Evolutionary conservation across 768 basidiomycete genomes (phyloP).

Genomic region (Lactifluus piperatus): DNA sequence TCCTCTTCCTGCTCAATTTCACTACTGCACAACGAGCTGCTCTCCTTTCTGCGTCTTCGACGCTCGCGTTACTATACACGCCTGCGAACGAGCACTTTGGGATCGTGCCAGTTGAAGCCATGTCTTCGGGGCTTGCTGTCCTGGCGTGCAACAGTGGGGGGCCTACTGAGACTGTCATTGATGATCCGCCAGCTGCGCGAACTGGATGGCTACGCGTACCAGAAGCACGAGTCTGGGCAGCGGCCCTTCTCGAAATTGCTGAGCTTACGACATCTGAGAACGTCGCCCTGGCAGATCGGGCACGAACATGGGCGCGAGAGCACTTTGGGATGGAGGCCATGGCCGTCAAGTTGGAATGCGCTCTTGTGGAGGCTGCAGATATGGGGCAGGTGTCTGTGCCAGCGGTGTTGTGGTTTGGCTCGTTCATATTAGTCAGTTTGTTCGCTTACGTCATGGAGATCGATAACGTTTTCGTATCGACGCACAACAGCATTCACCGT

Average conservation of each 20-base stretch:
- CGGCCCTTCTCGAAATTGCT: constrained; percentile 54
- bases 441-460: constrained; percentile 15
- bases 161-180: constrained; percentile 81
- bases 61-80: constrained; percentile 80
- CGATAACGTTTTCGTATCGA: no score
- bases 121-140: constrained; percentile 86
- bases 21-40: constrained; percentile 75
- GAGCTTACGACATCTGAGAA: constrained; percentile 35
- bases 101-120: constrained; percentile 91
- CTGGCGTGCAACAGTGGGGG: constrained; percentile 83
- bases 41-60: constrained; percentile 58
- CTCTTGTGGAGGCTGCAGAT: constrained; percentile 43
- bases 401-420: constrained; percentile 4
- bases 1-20: constrained; percentile 91
- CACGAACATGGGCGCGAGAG: constrained; percentile 49
- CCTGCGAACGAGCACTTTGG: constrained; percentile 96
- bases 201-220: constrained; percentile 78
- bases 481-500: no score
- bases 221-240: constrained; percentile 58
- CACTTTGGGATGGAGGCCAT: constrained; percentile 75
- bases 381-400: constrained; percentile 39
- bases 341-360: constrained; percentile 48
- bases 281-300: constrained; percentile 41
- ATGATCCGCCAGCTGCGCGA: constrained; percentile 31
- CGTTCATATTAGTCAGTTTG: constrained; percentile 1